These are phyloP conservation scores for Xylariaceae sp. DNA, from an alignment of 2,329 filamentous ascomycete species.

Conservation along the genomic window DNA sequence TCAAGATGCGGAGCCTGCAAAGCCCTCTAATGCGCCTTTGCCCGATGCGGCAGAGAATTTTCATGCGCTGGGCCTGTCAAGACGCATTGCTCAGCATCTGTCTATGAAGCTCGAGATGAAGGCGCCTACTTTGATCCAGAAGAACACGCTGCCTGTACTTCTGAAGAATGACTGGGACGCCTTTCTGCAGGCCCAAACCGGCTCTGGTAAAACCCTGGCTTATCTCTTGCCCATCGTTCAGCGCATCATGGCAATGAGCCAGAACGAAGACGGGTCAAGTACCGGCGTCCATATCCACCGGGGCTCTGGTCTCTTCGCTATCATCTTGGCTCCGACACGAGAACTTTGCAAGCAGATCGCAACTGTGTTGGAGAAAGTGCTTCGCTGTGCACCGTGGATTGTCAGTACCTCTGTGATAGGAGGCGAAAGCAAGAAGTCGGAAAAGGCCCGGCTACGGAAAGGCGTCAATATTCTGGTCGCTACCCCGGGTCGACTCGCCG, in stretches of 20 bases:
- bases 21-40: slow-evolving; percentile 87
- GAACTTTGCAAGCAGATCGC: slow-evolving; percentile 94
- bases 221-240: slow-evolving; percentile 92
- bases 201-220: slow-evolving; percentile 95
- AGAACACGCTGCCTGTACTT: slow-evolving; percentile 76
- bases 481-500: slow-evolving; percentile 82
- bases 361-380: slow-evolving; percentile 73
- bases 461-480: slow-evolving; percentile 94
- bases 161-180: slow-evolving; percentile 79
- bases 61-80: slow-evolving; percentile 75
- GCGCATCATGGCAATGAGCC: slow-evolving; percentile 71
- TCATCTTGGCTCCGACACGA: slow-evolving; percentile 88
- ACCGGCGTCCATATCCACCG: slow-evolving; percentile 61
- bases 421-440: slow-evolving; percentile 67
- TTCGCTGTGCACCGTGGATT: slow-evolving; percentile 89
- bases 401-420: slow-evolving; percentile 79
- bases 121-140: slow-evolving; percentile 90
- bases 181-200: slow-evolving; percentile 94
- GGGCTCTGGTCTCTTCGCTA: slow-evolving; percentile 85
- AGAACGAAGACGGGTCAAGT: slow-evolving; percentile 42
- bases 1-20: slow-evolving; percentile 49
- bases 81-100: slow-evolving; percentile 74
- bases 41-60: slow-evolving; percentile 81
- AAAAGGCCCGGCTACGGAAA: slow-evolving; percentile 90
- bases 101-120: slow-evolving; percentile 81